Evolutionary conservation across 768 basidiomycete species (phyloP).

Genomic region (Trametes cubensis): DNA sequence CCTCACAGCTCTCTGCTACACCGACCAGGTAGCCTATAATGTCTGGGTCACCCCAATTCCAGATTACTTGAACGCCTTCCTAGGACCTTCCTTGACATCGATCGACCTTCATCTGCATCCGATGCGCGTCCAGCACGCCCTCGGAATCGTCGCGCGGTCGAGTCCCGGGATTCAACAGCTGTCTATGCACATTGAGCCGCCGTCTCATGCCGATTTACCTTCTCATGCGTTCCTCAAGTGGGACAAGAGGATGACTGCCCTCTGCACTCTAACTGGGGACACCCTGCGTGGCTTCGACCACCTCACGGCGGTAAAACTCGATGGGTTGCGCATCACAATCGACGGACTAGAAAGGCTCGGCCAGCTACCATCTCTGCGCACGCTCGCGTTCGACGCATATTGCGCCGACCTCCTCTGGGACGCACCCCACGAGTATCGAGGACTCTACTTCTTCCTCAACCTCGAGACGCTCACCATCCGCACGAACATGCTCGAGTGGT

Average conservation of each 20-base stretch:
- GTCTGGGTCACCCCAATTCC: neutral
- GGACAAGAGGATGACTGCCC: neutral
- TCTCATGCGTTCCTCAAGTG: neutral
- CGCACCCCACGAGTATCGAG: neutral
- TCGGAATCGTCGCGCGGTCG: neutral
- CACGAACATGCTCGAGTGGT: slow-evolving; percentile 1
- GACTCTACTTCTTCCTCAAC: neutral
- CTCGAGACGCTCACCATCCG: neutral
- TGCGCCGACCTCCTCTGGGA: neutral
- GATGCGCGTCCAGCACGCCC: neutral
- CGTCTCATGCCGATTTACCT: neutral
- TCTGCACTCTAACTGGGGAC: neutral
- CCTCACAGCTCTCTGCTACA: neutral
- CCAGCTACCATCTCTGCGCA: neutral
- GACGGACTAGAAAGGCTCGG: neutral
- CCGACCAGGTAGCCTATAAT: neutral
- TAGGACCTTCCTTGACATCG: neutral
- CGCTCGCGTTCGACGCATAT: neutral
- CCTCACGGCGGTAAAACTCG: neutral
- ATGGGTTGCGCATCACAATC: neutral
- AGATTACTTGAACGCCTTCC: neutral
- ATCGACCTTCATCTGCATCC: neutral
- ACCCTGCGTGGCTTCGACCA: neutral
- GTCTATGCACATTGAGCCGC: neutral
- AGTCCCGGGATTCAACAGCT: neutral